Conservation (phyloP, 208 protist species). For the Blastocrithidia nonstop region DNA sequence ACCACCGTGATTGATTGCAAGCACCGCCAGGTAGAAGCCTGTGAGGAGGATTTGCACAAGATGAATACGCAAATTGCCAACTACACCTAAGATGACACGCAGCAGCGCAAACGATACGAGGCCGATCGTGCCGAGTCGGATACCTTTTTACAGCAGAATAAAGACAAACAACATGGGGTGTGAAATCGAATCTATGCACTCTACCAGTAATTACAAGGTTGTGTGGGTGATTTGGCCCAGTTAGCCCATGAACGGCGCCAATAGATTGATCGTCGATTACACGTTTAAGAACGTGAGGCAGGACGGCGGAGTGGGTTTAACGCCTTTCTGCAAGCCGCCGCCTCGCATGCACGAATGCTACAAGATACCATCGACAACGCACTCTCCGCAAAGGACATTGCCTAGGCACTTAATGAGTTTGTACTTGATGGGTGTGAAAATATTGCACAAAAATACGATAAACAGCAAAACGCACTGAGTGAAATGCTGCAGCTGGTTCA, state of each 20-base stretch:
- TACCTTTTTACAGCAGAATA: constrained; percentile 72
- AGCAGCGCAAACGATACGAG: constrained; percentile 76
- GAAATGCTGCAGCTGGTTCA: constrained; percentile 71
- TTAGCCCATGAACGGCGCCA: constrained; percentile 43
- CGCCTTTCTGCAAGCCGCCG: constrained; percentile 52
- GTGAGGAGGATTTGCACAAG: constrained; percentile 74
- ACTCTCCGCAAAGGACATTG: constrained; percentile 45
- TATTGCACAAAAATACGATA: constrained; percentile 75
- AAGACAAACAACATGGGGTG: constrained; percentile 79
- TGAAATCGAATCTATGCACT: constrained; percentile 77
- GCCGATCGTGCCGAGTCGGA: constrained; percentile 52
- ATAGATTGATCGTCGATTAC: constrained; percentile 60
- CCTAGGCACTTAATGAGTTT: constrained; percentile 74
- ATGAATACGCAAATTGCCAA: constrained; percentile 74
- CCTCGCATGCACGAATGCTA: constrained; percentile 52
- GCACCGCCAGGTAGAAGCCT: constrained; percentile 72
- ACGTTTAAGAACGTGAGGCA: constrained; percentile 76
- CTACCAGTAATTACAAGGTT: constrained; percentile 59
- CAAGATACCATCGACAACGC: constrained; percentile 77
- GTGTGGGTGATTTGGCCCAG: constrained; percentile 40
- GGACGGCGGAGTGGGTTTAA: constrained; percentile 67
- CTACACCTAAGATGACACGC: constrained; percentile 67
- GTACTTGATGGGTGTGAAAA: constrained; percentile 79
- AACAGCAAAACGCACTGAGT: constrained; percentile 62
- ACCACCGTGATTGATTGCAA: constrained; percentile 77